phyloP scores from a whole-genome alignment of 192 early-diverging fungal species.

The Backusella sp. region DNA sequence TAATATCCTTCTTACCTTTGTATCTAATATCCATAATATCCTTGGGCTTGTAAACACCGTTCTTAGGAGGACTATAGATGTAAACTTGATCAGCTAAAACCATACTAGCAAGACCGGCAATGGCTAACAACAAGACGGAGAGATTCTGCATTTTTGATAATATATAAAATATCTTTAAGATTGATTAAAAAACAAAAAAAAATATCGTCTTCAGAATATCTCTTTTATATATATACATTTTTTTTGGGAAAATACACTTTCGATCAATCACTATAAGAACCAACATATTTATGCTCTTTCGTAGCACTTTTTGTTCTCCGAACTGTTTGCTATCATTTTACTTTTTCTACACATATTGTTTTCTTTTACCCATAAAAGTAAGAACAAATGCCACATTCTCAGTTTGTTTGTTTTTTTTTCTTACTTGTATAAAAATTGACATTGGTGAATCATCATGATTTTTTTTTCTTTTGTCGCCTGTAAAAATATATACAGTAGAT shows the following conservation, averaged over 20 bases:
- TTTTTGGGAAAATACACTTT: background rate
- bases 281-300: background rate
- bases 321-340: background rate
- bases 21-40: background rate
- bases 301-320: slow-evolving; percentile 3
- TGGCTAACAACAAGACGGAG: background rate
- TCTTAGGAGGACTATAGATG: background rate
- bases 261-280: background rate
- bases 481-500: background rate
- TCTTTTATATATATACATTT: background rate
- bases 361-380: slow-evolving; percentile 2
- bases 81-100: background rate
- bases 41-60: background rate
- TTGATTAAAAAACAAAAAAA: background rate
- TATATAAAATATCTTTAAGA: background rate
- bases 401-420: background rate
- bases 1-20: background rate
- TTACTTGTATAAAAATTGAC: background rate
- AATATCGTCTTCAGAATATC: background rate
- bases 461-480: background rate
- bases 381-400: background rate
- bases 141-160: background rate
- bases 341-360: background rate
- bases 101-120: background rate
- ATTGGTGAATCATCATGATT: background rate